Percentiles rank a stretch among this genome's conserved stretches.
Conservation (phyloP, 495 filamentous ascomycete genomes). For the Aspergillus haitiensis region DNA sequence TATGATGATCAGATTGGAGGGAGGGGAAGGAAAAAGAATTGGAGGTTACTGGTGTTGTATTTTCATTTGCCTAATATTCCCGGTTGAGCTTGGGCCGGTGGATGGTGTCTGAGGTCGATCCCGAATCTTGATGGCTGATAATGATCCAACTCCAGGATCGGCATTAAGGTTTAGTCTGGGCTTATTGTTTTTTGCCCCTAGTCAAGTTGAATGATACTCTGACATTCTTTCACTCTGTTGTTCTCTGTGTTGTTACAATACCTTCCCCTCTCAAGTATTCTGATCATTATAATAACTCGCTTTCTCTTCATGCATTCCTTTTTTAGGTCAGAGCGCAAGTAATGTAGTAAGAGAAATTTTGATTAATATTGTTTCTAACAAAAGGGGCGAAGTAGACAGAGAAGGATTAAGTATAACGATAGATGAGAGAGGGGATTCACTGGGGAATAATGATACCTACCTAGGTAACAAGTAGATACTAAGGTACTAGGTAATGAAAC, state of each 20-base stretch:
- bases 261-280: neutral
- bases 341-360: neutral
- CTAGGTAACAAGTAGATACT: too few relatives aligned
- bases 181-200: conserved; percentile 10
- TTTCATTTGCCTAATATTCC: conserved; percentile 16
- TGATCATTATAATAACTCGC: neutral
- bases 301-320: neutral
- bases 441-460: too few relatives aligned
- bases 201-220: conserved; percentile 15
- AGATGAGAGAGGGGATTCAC: too few relatives aligned
- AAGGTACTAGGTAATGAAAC: too few relatives aligned
- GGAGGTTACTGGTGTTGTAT: conserved; percentile 15
- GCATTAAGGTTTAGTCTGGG: conserved; percentile 21
- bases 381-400: too few relatives aligned
- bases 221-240: conserved; percentile 17
- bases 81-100: neutral
- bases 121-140: conserved; percentile 21
- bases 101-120: conserved; percentile 10
- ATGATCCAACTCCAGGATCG: conserved; percentile 23
- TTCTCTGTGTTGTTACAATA: neutral
- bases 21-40: neutral
- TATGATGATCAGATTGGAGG: neutral
- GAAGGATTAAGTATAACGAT: too few relatives aligned
- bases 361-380: too few relatives aligned
- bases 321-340: neutral